These are phyloP conservation scores for Aphanocladium album DNA, from an alignment of 2,329 filamentous ascomycete genomes.

Conservation along the genomic window DNA sequence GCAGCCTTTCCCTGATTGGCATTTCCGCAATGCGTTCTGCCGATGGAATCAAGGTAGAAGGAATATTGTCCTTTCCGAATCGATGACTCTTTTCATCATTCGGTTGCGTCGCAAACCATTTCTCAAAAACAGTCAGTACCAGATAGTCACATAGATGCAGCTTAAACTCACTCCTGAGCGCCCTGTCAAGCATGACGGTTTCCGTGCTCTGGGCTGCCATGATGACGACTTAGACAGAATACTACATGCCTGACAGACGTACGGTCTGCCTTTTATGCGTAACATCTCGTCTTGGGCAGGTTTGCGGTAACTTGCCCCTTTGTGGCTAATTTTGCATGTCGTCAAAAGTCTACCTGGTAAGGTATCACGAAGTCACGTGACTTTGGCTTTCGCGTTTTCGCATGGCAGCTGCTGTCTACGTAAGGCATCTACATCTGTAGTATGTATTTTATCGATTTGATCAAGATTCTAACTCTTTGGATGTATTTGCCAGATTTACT, in stretches of 20 bases:
- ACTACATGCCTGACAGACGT: neutral
- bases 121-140: neutral
- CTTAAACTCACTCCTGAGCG: neutral
- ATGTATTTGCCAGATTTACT: neutral
- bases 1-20: constrained; percentile 37
- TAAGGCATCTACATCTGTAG: too few relatives aligned
- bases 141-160: neutral
- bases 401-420: neutral
- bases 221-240: neutral
- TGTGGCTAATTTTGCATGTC: neutral
- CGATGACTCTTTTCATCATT: neutral
- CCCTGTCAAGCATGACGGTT: neutral
- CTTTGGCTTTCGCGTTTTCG: neutral
- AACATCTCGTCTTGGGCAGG: neutral
- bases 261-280: neutral
- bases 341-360: neutral
- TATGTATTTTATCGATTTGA: neutral
- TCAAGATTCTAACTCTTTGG: neutral
- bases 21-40: neutral
- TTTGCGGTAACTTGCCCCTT: too few relatives aligned
- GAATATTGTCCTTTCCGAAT: constrained; percentile 2
- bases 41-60: neutral
- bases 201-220: neutral
- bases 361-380: neutral
- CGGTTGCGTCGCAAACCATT: neutral